A percentile compares a stretch with the other conserved stretches of the same genome.
phyloP scores from a whole-genome alignment of 176 grass and related monocot species.

The Thinopyrum elongatum region DNA sequence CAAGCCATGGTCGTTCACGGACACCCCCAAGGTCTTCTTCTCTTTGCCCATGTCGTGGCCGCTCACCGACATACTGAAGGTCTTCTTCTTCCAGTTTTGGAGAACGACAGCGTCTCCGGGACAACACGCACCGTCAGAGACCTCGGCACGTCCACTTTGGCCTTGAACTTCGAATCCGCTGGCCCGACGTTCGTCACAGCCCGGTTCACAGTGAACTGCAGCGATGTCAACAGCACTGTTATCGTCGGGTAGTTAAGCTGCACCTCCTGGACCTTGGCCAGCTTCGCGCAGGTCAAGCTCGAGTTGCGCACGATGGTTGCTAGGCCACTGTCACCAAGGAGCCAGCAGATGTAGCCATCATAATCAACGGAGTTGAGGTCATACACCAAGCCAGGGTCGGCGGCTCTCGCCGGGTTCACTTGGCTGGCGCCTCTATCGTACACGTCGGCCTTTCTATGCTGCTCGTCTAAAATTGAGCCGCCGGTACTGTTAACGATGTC shows the following conservation, averaged over 20 bases:
- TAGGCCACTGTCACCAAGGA: neutral
- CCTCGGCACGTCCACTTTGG: neutral
- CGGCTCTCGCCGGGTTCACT: neutral
- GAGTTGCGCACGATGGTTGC: neutral
- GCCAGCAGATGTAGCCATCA: neutral
- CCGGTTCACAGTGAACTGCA: neutral
- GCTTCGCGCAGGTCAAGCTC: neutral
- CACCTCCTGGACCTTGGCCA: neutral
- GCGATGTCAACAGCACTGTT: neutral
- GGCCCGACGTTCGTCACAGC: neutral
- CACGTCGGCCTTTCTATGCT: neutral
- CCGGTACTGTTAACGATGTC: neutral
- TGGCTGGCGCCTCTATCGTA: neutral
- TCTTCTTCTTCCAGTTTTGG: neutral
- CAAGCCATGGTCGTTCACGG: neutral
- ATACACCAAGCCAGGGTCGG: neutral
- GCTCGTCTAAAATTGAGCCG: neutral
- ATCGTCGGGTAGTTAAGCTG: constrained; percentile 5
- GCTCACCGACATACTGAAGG: neutral
- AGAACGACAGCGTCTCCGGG: neutral
- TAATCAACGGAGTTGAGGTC: neutral
- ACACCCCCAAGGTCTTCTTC: neutral
- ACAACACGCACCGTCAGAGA: neutral
- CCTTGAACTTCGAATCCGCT: too few relatives aligned
- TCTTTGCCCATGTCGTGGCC: neutral